Evolutionary conservation across 1,139 yeast genomes (phyloP).

Genomic region (Sugiyamaella novakii): DNA sequence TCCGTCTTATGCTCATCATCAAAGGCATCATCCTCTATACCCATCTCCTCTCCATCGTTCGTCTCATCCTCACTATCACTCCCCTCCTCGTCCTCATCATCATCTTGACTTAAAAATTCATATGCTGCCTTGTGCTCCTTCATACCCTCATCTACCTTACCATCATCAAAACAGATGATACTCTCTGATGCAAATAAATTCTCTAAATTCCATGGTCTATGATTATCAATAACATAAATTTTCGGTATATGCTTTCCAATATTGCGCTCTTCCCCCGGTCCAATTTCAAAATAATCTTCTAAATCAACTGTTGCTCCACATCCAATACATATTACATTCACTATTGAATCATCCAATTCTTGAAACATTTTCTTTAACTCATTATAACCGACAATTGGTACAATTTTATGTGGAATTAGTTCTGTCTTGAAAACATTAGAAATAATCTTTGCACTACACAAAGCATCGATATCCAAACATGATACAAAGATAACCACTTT

Average conservation of each 20-base stretch:
- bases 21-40: constrained; percentile 33
- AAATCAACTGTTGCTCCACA: constrained; percentile 96
- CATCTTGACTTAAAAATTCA: constrained; percentile 33
- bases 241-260: constrained; percentile 40
- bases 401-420: constrained; percentile 80
- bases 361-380: constrained; percentile 68
- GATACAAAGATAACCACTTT: constrained; percentile 87
- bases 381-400: constrained; percentile 92
- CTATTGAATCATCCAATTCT: constrained; percentile 71
- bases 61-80: constrained; percentile 35
- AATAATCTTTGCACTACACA: constrained; percentile 83
- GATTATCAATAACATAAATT: constrained; percentile 85
- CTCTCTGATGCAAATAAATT: constrained; percentile 85
- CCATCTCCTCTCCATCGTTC: constrained; percentile 17
- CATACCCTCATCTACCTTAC: constrained; percentile 52
- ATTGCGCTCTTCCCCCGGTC: constrained; percentile 45
- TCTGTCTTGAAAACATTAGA: constrained; percentile 73
- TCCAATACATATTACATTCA: constrained; percentile 78
- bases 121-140: constrained; percentile 37
- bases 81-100: constrained; percentile 40
- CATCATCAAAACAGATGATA: constrained; percentile 87
- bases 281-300: constrained; percentile 72
- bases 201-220: constrained; percentile 95
- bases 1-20: constrained; percentile 36
- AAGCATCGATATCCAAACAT: constrained; percentile 86